Evolutionary conservation across 208 protist genomes (phyloP).

Genomic region (Strigomonas culicis): DNA sequence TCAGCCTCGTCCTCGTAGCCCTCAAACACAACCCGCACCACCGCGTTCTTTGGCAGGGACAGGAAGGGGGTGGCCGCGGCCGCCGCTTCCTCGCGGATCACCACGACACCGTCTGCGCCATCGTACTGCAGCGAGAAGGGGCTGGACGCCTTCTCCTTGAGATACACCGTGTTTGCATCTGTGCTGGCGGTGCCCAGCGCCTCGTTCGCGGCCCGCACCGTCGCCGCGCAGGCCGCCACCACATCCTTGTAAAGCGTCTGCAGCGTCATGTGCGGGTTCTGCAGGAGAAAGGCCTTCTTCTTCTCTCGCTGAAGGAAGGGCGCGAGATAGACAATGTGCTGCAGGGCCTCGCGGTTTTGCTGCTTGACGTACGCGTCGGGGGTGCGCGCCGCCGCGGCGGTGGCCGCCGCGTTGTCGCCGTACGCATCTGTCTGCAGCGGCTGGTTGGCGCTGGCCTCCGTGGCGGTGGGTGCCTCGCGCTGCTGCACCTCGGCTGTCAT

Average conservation of each 20-base stretch:
- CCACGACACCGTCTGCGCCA: conserved; percentile 4
- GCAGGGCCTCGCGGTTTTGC: background rate
- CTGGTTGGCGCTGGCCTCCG: background rate
- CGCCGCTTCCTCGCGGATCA: background rate
- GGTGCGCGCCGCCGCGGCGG: conserved; percentile 23
- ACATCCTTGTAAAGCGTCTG: background rate
- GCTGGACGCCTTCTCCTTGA: background rate
- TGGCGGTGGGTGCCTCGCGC: too few species aligned
- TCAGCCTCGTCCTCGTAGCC: too few species aligned
- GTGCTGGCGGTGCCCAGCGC: too few species aligned
- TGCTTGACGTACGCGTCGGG: conserved; percentile 11
- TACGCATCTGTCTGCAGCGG: background rate
- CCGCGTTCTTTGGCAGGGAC: too few species aligned
- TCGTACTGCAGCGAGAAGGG: background rate
- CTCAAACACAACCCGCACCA: too few species aligned
- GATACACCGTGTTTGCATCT: background rate
- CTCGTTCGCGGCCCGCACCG: background rate
- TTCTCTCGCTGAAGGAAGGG: background rate
- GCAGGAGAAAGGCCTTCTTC: background rate
- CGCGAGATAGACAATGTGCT: background rate
- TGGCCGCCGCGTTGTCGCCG: conserved; percentile 22
- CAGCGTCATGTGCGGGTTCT: background rate
- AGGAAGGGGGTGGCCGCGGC: too few species aligned
- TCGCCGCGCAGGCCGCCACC: too few species aligned
- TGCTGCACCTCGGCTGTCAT: background rate